A percentile compares a stretch with the other conserved stretches of the same genome.
These are phyloP conservation scores for Xylariaceae sp. DNA, from an alignment of 2,329 filamentous ascomycete genomes.

Conservation along the genomic window DNA sequence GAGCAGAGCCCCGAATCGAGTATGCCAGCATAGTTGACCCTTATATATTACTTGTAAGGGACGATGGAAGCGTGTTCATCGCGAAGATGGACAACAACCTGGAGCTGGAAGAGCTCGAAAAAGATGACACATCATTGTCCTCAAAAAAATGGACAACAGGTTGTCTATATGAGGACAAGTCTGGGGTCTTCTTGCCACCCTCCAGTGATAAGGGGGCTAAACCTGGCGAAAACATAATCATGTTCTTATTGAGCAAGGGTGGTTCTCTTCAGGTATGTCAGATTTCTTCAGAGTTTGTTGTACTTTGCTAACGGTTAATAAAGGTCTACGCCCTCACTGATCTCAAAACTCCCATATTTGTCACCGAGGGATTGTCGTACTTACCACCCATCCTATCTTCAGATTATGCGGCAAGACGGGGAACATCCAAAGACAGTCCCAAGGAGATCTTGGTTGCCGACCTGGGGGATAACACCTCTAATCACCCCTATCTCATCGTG, in stretches of 20 bases:
- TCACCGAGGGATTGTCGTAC: conserved; percentile 70
- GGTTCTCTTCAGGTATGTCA: conserved; percentile 66
- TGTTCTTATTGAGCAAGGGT: conserved; percentile 72
- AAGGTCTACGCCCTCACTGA: conserved; percentile 74
- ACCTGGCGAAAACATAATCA: conserved; percentile 50
- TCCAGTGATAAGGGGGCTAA: conserved; percentile 38
- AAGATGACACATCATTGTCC: conserved; percentile 50
- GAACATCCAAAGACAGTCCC: conserved; percentile 65
- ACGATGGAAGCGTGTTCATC: conserved; percentile 75
- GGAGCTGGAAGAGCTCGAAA: conserved; percentile 78
- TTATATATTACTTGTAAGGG: conserved; percentile 74
- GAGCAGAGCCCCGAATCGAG: conserved; percentile 70
- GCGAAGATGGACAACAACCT: conserved; percentile 74
- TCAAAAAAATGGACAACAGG: conserved; percentile 74
- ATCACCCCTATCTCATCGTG: conserved; percentile 76
- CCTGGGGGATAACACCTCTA: conserved; percentile 67
- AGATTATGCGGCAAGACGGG: conserved; percentile 65
- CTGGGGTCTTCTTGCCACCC: conserved; percentile 47
- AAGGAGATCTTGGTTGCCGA: conserved; percentile 79
- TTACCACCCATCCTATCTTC: conserved; percentile 70
- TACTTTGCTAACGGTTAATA: conserved; percentile 12
- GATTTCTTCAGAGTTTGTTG: background rate
- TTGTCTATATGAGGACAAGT: conserved; percentile 70
- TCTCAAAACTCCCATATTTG: conserved; percentile 64
- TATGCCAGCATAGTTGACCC: conserved; percentile 82